Evolutionary conservation across 1,139 yeast genomes (phyloP).

Genomic region (Tardiomyces digboiensis): DNA sequence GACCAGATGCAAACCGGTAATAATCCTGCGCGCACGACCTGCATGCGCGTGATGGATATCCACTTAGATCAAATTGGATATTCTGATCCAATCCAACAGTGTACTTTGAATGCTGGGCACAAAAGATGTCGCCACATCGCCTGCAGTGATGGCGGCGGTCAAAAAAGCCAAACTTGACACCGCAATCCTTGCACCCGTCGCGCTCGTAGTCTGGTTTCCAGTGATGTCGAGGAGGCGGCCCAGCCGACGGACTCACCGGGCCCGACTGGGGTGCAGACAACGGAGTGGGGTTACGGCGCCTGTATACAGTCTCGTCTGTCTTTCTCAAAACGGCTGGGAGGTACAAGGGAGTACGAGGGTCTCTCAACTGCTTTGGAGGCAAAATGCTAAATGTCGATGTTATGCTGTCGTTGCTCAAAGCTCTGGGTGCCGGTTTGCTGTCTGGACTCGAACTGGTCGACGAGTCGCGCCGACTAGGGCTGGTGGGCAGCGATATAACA

Average conservation of each 20-base stretch:
- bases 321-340: slow-evolving; percentile 82
- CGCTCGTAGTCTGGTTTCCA: slow-evolving; percentile 73
- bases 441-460: neutral
- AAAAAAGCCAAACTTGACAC: slow-evolving; percentile 31
- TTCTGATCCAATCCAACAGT: slow-evolving; percentile 52
- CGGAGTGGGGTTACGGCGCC: slow-evolving; percentile 9
- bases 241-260: slow-evolving; percentile 9
- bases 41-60: slow-evolving; percentile 72
- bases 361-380: slow-evolving; percentile 27
- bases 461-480: neutral
- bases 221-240: slow-evolving; percentile 55
- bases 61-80: slow-evolving; percentile 67
- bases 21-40: slow-evolving; percentile 38
- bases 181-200: slow-evolving; percentile 61
- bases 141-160: slow-evolving; percentile 90
- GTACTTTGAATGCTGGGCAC: slow-evolving; percentile 51
- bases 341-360: slow-evolving; percentile 74
- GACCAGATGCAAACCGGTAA: neutral
- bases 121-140: slow-evolving; percentile 86
- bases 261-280: slow-evolving; percentile 3
- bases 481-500: neutral
- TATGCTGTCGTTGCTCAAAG: neutral
- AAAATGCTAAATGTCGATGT: slow-evolving; percentile 2
- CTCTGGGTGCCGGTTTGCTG: neutral
- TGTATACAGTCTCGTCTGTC: slow-evolving; percentile 19